Conservation (phyloP, 352 stramenopile genomes). For the Phytophthora pini region DNA sequence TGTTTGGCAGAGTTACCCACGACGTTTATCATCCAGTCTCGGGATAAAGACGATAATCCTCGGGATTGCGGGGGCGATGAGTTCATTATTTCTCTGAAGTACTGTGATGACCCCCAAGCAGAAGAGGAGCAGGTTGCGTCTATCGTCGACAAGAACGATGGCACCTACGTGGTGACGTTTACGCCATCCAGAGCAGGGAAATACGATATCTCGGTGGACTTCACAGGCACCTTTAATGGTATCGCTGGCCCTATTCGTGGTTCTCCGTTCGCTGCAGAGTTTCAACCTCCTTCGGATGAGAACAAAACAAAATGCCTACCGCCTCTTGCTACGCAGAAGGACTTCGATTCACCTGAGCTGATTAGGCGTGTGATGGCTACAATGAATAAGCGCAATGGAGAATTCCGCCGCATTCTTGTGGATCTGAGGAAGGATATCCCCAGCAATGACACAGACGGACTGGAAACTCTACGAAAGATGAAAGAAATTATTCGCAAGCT, state of each 20-base stretch:
- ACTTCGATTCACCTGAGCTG: slow-evolving; percentile 77
- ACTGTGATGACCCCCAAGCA: slow-evolving; percentile 46
- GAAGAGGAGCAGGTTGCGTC: slow-evolving; percentile 54
- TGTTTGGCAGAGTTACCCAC: slow-evolving; percentile 78
- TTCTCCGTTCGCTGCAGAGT: slow-evolving; percentile 84
- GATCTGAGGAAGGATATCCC: slow-evolving; percentile 87
- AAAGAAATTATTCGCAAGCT: slow-evolving; percentile 89
- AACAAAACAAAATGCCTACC: slow-evolving; percentile 82
- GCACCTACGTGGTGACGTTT: slow-evolving; percentile 95
- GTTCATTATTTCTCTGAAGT: slow-evolving; percentile 84
- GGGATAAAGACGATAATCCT: slow-evolving; percentile 89
- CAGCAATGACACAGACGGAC: slow-evolving; percentile 75
- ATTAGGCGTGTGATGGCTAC: slow-evolving; percentile 75
- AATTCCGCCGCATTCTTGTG: slow-evolving; percentile 80
- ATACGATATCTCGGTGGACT: slow-evolving; percentile 91
- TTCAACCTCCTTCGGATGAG: slow-evolving; percentile 60
- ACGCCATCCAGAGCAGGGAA: slow-evolving; percentile 76
- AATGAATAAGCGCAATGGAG: slow-evolving; percentile 88
- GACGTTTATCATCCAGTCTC: slow-evolving; percentile 92
- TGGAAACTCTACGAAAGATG: slow-evolving; percentile 82
- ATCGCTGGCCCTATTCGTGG: slow-evolving; percentile 93
- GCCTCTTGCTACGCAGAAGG: slow-evolving; percentile 67
- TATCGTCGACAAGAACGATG: slow-evolving; percentile 92
- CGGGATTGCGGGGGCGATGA: slow-evolving; percentile 96
- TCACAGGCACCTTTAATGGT: slow-evolving; percentile 94